phyloP scores from a whole-genome alignment of 1,284 basidiomycete genomes.

The Neonothopanus nambi region DNA sequence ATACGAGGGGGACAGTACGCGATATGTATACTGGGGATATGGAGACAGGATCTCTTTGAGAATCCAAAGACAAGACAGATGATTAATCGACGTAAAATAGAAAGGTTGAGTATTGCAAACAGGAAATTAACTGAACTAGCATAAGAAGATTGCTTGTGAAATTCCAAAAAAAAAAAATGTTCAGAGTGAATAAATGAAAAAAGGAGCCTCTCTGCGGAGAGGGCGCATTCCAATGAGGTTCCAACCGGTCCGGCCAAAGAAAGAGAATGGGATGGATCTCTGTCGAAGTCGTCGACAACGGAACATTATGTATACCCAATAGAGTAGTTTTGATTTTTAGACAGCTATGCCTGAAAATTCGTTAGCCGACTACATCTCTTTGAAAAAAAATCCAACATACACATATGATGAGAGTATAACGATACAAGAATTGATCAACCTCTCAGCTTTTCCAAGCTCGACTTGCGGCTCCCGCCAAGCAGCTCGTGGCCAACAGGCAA shows the following conservation, averaged over 20 bases:
- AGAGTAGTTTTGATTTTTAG: constrained; percentile 3
- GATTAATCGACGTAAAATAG: neutral
- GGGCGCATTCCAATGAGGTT: constrained; percentile 4
- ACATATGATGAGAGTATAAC: neutral
- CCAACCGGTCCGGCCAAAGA: constrained; percentile 15
- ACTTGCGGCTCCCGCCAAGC: constrained; percentile 31
- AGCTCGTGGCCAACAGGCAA: constrained; percentile 31
- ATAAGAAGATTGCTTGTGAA: neutral
- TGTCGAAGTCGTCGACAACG: neutral
- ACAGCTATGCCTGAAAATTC: constrained; percentile 2
- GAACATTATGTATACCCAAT: constrained; percentile 10
- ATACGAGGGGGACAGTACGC: neutral
- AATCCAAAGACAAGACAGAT: neutral
- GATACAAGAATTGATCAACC: constrained; percentile 6
- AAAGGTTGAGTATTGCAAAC: neutral
- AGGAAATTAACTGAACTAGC: neutral
- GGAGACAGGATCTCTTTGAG: too few relatives aligned
- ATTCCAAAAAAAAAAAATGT: constrained; percentile 9
- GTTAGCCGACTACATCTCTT: too few relatives aligned
- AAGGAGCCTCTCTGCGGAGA: neutral
- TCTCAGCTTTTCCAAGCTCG: constrained; percentile 30
- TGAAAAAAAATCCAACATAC: neutral
- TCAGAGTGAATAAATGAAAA: constrained; percentile 8
- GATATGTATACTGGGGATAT: too few relatives aligned
- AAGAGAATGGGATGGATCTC: neutral